Evolutionary conservation across 2,329 filamentous ascomycete species (phyloP), one percentile per base, ranked within the genome.

Genomic region (Calonectria hawksworthii): DNA sequence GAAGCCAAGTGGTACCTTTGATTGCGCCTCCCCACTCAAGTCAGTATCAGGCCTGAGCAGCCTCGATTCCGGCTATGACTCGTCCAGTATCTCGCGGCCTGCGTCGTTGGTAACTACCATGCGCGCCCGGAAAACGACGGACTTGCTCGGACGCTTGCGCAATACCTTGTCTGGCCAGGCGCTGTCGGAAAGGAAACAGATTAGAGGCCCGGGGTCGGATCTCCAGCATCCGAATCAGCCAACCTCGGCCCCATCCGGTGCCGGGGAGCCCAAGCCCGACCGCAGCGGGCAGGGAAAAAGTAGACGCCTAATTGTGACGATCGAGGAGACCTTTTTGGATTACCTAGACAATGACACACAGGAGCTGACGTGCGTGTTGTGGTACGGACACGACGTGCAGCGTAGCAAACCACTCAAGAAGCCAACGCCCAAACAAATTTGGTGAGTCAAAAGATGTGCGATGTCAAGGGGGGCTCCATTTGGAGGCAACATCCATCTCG

Each of bases 51-150:
- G 76, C 7, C 59, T 80, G 59, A 76, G 75, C 56, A 81, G 80
- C 44, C 76, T 81, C 52, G 79, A 81, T 75, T 81, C 79, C 34
- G 79, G 79, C 61, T 81, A 81, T 56, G 78, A 79, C 66, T 81
- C 79, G 23, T 75, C 74, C 13, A 75, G 74, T 30, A 74, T 80
- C 51, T 76, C 79, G 18, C 76, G 76, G 13, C 79, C 79, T 36
- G 75, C 72, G 50, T 76, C 74, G 47, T 67, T 81, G 70, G 72
- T 74, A 68, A 68, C 70, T 64, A 68, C 73, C 32, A 81, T 74
- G 50, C 75, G 68, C 11, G 69, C 63, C 26, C 76, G 78, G 52
- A 65, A 79, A 70, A 77, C 75, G 16, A 68, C 73, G 47, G 80
- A 81, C 38, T 74, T 73, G 10, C 30, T 71, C 26, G 68, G 72